Base-by-base conservation (phyloP, 306 rosid species). In the Astragalus membranaceus region DNA sequence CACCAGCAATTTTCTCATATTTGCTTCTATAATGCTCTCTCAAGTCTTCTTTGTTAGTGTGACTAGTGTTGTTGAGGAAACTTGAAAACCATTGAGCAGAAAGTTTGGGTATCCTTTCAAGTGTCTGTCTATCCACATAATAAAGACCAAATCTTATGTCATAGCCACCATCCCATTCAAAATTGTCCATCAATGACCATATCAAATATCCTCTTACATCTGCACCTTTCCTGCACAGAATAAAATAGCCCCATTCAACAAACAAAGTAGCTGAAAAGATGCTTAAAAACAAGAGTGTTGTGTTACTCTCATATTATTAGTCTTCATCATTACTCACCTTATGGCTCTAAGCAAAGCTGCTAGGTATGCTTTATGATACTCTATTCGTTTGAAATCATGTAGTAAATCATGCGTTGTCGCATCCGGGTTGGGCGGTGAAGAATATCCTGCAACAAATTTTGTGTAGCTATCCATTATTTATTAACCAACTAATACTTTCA, bases 101-200 rank as follows among this genome's bases (percentile, higher is more conserved):
- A 30, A 75, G 81, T 46, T 85, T 89, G 5, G 93, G 87, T 46
- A 67, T 63, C 8, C 91, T 74, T 16, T 79, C 33, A 13, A 89
- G 88, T 15, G 93, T 80, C 0, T 69, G 12, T 5, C 78, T 65
- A 51, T 87, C 83, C 10, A 90, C 89, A 20, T 84, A 72, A 61
- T 74, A 80, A 3, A 90, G 68, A 17, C 96, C 96, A 81, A 80
- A 90, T 56, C 73, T 80, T 2, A 3, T 14, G 17, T 8, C 20
- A 69, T 76, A 90, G 10, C 93, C 96, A 16, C 30, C 1, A 8
- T 10, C 0, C 93, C 91, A 90, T 77, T 90, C 91, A 35, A 87
- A 85, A 62, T 80, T 85, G 70, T 90, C 93, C 70, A 87, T 16
- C 79, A 87, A 72, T 12, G 91, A 75, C 93, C 96, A 89, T 53